Evolutionary conservation across 148 eudicot genomes (phyloP), one percentile per base, ranked within the genome.

Genomic region (Agrostemma githago): DNA sequence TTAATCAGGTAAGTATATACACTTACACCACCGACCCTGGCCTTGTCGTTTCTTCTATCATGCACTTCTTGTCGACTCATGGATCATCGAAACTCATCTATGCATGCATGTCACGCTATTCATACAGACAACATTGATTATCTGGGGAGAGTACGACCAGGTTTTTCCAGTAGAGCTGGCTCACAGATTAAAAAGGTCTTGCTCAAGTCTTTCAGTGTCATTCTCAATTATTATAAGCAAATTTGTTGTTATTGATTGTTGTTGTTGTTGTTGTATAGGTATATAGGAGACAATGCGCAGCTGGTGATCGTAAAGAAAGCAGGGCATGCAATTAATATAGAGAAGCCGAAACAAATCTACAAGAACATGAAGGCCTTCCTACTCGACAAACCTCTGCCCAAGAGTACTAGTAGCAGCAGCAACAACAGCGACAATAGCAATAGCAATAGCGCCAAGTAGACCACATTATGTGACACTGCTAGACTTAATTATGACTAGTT

Each of bases 101-200:
- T 21, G 63, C 62, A 6, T 26, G 34, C 62, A 6, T 26, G 34
- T 26, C 34, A 26, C 34, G 34, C 34, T 26, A 26, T 26, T 79
- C 16, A 34, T 90, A 84, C 81, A 94, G 96, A 85, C 89, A 3
- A 89, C 96, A 9, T 80, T 89, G 71, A 87, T 94, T 20, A 76
- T 94, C 51, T 94, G 97, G 98, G 98, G 98, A 10, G 97, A 94
- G 19, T 74, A 89, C 1, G 98, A 94, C 83, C 86, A 83, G 70
- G 68, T 94, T 61, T 94, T 94, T 78, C 98, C 98, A 9, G 16
- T 88, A 16, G 97, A 91, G 79, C 83, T 94, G 82, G 97, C 85
- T 53, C 85, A 91, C 79, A 86, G 97, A 86, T 78, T 94, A 57
- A 77, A 86, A 75, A 88, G 97, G 98, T 92, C 48, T 26, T 26